Base-by-base conservation (phyloP, 192 early-diverging fungal species). In the Podila horticola region DNA sequence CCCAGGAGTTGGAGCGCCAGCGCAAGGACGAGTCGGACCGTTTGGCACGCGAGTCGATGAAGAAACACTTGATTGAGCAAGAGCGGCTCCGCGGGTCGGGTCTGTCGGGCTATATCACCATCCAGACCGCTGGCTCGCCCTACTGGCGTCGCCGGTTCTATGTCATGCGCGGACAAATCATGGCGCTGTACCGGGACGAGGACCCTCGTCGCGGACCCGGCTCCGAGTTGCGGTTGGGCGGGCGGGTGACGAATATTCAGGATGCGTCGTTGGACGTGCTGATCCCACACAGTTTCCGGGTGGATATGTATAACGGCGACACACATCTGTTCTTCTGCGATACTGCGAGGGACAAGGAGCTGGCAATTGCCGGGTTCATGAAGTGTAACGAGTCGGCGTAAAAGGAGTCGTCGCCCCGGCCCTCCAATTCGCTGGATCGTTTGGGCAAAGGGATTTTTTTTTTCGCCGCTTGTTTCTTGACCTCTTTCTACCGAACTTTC, bases 91-190 rank as follows among this genome's bases (percentile, higher is more conserved):
- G 77, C 0, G 77, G 77, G 1, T 68, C 70, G 5, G 77, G 77
- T 1, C 34, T 86, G 24, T 74, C 73, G 13, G 85, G 85, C 0
- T 86, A 79, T 59, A 86, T 86, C 28, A 74, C 85, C 10, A 75
- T 86, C 62, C 85, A 86, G 63, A 72, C 61, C 29, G 58, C 60
- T 29, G 85, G 82, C 34, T 77, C 69, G 38, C 72, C 88, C 64
- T 86, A 83, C 65, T 91, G 88, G 90, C 84, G 83, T 61, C 83
- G 90, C 29, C 86, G 89, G 26, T 91, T 83, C 64, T 91, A 90
- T 67, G 65, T 84, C 29, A 85, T 91, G 72, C 83, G 75, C 9
- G 86, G 85, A 8, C 82, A 83, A 29, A 75, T 63, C 10, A 57
- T 91, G 6, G 64, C 67, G 8, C 67, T 90, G 20, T 91, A 86